These are phyloP conservation scores for Thoreauomyces humboldtii DNA, from an alignment of 192 early-diverging fungal genomes.

Conservation along the genomic window DNA sequence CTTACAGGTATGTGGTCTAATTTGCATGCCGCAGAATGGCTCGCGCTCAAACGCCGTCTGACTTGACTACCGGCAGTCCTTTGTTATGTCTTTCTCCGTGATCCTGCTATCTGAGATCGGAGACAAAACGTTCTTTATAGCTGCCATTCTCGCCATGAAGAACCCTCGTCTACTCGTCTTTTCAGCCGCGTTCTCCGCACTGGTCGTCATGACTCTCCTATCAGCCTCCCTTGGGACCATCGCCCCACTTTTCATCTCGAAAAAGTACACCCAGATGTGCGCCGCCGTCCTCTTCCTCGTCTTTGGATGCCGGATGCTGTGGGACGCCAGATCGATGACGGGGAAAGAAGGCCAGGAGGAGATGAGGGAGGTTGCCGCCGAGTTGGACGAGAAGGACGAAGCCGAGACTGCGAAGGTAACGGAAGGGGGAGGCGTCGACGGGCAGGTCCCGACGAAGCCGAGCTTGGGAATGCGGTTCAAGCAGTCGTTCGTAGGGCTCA, in stretches of 20 bases:
- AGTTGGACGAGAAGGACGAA: slow-evolving; percentile 80
- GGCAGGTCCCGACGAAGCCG: too few relatives aligned
- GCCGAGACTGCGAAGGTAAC: too few relatives aligned
- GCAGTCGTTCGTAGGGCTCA: too few relatives aligned
- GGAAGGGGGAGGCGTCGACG: too few relatives aligned
- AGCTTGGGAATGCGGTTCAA: too few relatives aligned
- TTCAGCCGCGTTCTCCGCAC: slow-evolving; percentile 78
- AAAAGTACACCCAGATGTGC: slow-evolving; percentile 77
- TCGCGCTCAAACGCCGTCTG: too few relatives aligned
- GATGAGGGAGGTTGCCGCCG: slow-evolving; percentile 82
- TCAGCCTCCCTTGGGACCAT: slow-evolving; percentile 90
- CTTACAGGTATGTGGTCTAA: too few relatives aligned
- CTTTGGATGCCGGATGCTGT: slow-evolving; percentile 88
- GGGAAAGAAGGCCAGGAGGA: slow-evolving; percentile 86
- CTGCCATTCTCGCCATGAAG: slow-evolving; percentile 97
- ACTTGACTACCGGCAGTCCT: too few relatives aligned
- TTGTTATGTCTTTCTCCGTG: slow-evolving; percentile 70
- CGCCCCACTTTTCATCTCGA: slow-evolving; percentile 81
- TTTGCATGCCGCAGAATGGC: too few relatives aligned
- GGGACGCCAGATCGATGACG: slow-evolving; percentile 81
- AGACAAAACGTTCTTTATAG: slow-evolving; percentile 99
- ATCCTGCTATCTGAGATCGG: slow-evolving; percentile 96
- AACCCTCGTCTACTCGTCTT: slow-evolving; percentile 90
- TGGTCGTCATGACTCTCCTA: slow-evolving; percentile 93
- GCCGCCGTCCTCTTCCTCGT: slow-evolving; percentile 86